phyloP scores from a whole-genome alignment of 257 asterid species.

The Gentiana straminea region DNA sequence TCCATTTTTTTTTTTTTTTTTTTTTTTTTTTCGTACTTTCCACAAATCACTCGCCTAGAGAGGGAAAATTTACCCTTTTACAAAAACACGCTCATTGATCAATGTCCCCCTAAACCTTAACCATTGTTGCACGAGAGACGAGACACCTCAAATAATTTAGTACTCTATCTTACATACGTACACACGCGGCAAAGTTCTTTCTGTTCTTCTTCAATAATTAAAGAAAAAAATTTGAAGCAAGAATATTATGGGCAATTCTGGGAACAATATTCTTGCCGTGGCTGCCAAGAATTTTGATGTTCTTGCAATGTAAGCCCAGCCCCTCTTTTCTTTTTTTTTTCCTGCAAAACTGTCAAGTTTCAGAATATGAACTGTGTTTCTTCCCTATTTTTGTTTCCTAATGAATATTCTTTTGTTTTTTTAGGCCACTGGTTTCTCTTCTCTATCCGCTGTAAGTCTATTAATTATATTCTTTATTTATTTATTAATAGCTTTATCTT shows the following conservation, averaged over 20 bases:
- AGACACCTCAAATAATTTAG: not conserved
- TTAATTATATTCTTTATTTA: not conserved
- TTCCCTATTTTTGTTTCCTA: no score
- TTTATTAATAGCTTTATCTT: no score
- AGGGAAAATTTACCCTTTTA: constrained; percentile 12
- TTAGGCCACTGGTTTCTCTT: constrained; percentile 87
- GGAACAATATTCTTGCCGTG: constrained; percentile 63
- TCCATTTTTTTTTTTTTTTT: no score
- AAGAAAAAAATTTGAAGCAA: not conserved
- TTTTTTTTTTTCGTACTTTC: not conserved
- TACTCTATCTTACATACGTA: not conserved
- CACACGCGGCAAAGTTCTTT: not conserved
- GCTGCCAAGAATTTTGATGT: constrained; percentile 79
- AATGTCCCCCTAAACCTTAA: no score
- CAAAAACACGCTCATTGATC: not conserved
- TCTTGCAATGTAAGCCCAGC: constrained; percentile 57
- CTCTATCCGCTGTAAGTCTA: constrained; percentile 81
- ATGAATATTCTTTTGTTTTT: constrained; percentile 5
- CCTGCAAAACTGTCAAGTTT: no score
- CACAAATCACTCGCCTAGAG: constrained; percentile 9
- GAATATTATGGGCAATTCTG: constrained; percentile 48
- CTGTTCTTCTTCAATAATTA: not conserved
- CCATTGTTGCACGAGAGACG: no score
- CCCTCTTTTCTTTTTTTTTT: not conserved
- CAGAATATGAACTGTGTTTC: no score